Percentiles rank a stretch among this genome's conserved stretches.
Conservation (phyloP, 2,329 filamentous ascomycete species). For the Sphaerostilbella broomeana region DNA sequence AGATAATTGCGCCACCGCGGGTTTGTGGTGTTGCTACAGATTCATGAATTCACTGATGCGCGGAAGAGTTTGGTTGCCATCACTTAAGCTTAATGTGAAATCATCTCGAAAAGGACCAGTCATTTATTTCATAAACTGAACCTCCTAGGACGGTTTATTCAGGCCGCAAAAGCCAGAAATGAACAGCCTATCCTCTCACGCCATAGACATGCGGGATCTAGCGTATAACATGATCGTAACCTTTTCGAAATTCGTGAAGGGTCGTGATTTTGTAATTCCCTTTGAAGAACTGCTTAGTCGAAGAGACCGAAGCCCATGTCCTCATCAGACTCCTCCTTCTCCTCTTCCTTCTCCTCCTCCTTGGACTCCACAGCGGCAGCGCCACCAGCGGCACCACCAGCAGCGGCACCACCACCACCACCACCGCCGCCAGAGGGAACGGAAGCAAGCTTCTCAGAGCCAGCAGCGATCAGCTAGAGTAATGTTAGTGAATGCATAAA, state of each 20-base stretch:
- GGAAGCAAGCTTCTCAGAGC: conserved; percentile 90
- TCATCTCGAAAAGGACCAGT: conserved; percentile 24
- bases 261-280: conserved; percentile 26
- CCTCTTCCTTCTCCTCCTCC: conserved; percentile 76
- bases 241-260: conserved; percentile 29
- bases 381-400: conserved; percentile 58
- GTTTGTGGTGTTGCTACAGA: not conserved
- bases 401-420: conserved; percentile 66
- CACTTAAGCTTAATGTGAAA: too few species aligned
- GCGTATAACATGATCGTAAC: conserved; percentile 26
- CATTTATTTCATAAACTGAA: conserved; percentile 25
- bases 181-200: conserved; percentile 27
- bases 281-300: conserved; percentile 50
- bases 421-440: conserved; percentile 78
- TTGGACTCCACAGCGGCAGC: conserved; percentile 68
- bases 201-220: conserved; percentile 26
- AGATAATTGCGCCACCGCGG: not conserved
- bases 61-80: too few species aligned
- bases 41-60: not conserved
- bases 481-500: conserved; percentile 16
- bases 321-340: conserved; percentile 57
- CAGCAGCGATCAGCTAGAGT: conserved; percentile 78
- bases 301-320: conserved; percentile 74
- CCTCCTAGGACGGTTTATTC: conserved; percentile 22
- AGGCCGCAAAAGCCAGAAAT: conserved; percentile 25